A percentile compares a stretch with the other conserved stretches of the same genome.
Evolutionary conservation across 306 rosid species (phyloP).

Genomic region (Elaeagnus macrophylla): DNA sequence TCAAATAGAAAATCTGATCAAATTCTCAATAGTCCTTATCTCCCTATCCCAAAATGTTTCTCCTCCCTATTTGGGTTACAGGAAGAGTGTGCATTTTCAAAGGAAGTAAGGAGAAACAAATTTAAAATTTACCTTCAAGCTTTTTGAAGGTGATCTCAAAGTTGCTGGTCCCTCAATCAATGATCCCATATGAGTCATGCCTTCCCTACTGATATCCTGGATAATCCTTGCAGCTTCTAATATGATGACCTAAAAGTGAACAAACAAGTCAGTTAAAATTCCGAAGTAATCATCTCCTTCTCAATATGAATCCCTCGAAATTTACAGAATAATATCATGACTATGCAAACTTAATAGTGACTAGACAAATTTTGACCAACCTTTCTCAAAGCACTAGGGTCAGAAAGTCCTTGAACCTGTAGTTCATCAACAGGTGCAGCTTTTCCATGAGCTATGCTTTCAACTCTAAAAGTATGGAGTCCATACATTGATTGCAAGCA

Average conservation of each 20-base stretch:
- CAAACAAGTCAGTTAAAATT: conserved; percentile 10
- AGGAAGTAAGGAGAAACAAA: background rate
- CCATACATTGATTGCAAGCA: conserved; percentile 80
- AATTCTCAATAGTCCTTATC: too few relatives aligned
- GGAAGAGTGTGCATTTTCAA: background rate
- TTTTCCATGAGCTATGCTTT: conserved; percentile 72
- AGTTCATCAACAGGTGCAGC: conserved; percentile 82
- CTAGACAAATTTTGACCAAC: conserved; percentile 26
- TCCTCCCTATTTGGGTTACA: background rate
- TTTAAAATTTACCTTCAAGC: conserved; percentile 41
- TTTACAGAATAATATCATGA: conserved; percentile 1
- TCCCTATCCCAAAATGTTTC: background rate
- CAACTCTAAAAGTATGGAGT: conserved; percentile 75
- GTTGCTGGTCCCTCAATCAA: conserved; percentile 41
- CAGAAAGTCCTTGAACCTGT: conserved; percentile 78
- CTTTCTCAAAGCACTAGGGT: conserved; percentile 70
- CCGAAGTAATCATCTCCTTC: conserved; percentile 10
- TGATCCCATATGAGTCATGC: conserved; percentile 23
- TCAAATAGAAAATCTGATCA: too few relatives aligned
- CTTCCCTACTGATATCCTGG: conserved; percentile 41
- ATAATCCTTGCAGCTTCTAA: conserved; percentile 59
- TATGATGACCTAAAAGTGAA: conserved; percentile 52
- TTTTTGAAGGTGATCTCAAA: conserved; percentile 68
- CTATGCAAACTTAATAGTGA: conserved; percentile 3
- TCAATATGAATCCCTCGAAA: background rate